phyloP scores from a whole-genome alignment of 352 stramenopile genomes.

The Phytophthora cryptogea region DNA sequence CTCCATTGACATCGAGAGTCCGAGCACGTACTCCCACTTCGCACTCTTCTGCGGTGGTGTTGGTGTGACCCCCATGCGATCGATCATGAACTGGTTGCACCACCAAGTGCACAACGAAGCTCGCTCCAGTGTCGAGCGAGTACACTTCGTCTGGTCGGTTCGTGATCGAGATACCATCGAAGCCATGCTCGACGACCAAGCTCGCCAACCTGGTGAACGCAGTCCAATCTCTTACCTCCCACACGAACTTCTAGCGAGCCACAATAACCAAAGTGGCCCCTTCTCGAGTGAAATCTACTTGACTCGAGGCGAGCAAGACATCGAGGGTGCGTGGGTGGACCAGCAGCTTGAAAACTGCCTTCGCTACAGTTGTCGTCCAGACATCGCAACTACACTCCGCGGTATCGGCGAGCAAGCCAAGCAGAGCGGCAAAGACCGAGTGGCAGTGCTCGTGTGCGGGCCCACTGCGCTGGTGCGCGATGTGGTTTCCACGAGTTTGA shows the following conservation, averaged over 20 bases:
- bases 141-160: slow-evolving; percentile 46
- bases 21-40: slow-evolving; percentile 11
- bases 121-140: slow-evolving; percentile 22
- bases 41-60: slow-evolving; percentile 16
- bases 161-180: slow-evolving; percentile 39
- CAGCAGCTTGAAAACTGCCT: slow-evolving; percentile 25
- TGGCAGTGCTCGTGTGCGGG: slow-evolving; percentile 51
- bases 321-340: slow-evolving; percentile 26
- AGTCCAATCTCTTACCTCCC: slow-evolving; percentile 20
- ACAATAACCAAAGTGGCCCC: slow-evolving; percentile 3
- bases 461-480: slow-evolving; percentile 35
- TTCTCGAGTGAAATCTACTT: slow-evolving; percentile 46
- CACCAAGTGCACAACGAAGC: slow-evolving; percentile 7
- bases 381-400: slow-evolving; percentile 28
- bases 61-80: slow-evolving; percentile 18
- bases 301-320: slow-evolving; percentile 28
- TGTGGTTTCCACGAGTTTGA: slow-evolving; percentile 28
- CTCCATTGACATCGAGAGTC: slow-evolving; percentile 11
- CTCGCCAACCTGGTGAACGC: background rate
- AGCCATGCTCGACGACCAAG: slow-evolving; percentile 14
- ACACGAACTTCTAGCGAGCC: background rate
- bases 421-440: slow-evolving; percentile 29
- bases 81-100: slow-evolving; percentile 27
- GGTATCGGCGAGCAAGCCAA: slow-evolving; percentile 38
- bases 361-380: slow-evolving; percentile 28